Evolutionary conservation across 1,139 yeast species (phyloP).

Genomic region (Suhomyces panamericanus): DNA sequence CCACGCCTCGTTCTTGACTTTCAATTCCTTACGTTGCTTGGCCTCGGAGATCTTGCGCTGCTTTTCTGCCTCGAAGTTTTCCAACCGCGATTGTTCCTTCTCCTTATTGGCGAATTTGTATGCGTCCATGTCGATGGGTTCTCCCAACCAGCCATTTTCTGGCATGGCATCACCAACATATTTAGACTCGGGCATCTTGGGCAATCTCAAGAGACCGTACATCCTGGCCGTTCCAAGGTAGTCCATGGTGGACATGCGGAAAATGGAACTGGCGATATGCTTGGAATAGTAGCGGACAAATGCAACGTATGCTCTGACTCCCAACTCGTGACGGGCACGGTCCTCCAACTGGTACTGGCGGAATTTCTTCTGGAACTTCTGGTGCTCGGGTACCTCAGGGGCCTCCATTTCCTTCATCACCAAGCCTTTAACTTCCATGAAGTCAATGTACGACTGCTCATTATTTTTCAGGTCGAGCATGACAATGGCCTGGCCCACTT

Average conservation of each 20-base stretch:
- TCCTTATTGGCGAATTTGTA: slow-evolving; percentile 64
- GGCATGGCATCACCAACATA: slow-evolving; percentile 52
- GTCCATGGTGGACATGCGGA: slow-evolving; percentile 71
- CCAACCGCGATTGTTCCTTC: slow-evolving; percentile 63
- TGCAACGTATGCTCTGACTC: slow-evolving; percentile 78
- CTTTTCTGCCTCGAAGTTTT: slow-evolving; percentile 52
- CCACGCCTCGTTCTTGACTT: slow-evolving; percentile 74
- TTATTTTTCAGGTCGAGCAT: slow-evolving; percentile 64
- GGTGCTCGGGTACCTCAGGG: slow-evolving; percentile 25
- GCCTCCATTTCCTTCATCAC: slow-evolving; percentile 43
- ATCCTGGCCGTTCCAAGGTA: slow-evolving; percentile 69
- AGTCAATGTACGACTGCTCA: slow-evolving; percentile 81
- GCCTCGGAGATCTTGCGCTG: slow-evolving; percentile 47
- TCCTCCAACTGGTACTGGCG: slow-evolving; percentile 67
- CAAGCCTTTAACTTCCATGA: slow-evolving; percentile 75
- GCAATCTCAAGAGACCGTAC: slow-evolving; percentile 81
- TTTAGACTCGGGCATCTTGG: slow-evolving; percentile 90
- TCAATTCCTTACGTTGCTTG: slow-evolving; percentile 48
- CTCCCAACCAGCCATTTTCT: slow-evolving; percentile 73
- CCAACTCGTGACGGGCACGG: slow-evolving; percentile 77
- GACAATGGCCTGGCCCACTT: slow-evolving; percentile 74
- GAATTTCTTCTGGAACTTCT: slow-evolving; percentile 31
- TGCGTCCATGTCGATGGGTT: slow-evolving; percentile 59
- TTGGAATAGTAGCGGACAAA: slow-evolving; percentile 81
- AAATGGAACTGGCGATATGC: slow-evolving; percentile 89